These are phyloP conservation scores for Globisporangium viniferum DNA, from an alignment of 352 stramenopile species.

Conservation along the genomic window DNA sequence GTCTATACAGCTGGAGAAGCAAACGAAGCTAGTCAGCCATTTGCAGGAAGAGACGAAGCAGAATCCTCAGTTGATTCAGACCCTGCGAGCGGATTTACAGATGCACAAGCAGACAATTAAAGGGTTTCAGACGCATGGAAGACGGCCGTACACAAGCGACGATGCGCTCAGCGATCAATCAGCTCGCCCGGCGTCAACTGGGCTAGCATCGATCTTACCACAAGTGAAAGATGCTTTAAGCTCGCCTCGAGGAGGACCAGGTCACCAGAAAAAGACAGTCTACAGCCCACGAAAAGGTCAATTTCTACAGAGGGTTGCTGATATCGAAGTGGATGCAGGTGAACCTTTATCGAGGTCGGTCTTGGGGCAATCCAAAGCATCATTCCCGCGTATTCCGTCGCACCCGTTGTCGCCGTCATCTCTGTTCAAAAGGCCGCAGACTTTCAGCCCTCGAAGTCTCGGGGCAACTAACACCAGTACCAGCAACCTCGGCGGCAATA, in stretches of 20 bases:
- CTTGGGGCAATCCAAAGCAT: not conserved
- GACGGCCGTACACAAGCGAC: constrained; percentile 2
- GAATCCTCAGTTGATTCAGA: constrained; percentile 35
- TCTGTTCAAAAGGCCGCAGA: not conserved
- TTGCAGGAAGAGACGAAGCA: constrained; percentile 55
- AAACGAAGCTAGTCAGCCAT: constrained; percentile 38
- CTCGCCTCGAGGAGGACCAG: not conserved
- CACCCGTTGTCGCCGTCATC: constrained; percentile 2
- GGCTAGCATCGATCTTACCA: not conserved
- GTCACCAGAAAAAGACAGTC: not conserved
- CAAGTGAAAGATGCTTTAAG: not conserved
- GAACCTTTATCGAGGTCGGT: not conserved
- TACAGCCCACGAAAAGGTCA: not conserved
- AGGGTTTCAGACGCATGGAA: constrained; percentile 16
- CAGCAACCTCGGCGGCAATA: constrained; percentile 3
- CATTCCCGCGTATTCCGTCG: not conserved
- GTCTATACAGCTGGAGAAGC: constrained; percentile 40
- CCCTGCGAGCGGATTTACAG: constrained; percentile 37
- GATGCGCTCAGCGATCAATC: not conserved
- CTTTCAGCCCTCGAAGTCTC: not conserved
- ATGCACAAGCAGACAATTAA: constrained; percentile 55
- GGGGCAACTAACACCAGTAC: not conserved
- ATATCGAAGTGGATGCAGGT: not conserved
- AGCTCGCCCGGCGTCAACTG: not conserved
- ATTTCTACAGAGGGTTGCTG: not conserved